Conservation (phyloP, 345 rosid genomes). For the Limnanthes douglasii region DNA sequence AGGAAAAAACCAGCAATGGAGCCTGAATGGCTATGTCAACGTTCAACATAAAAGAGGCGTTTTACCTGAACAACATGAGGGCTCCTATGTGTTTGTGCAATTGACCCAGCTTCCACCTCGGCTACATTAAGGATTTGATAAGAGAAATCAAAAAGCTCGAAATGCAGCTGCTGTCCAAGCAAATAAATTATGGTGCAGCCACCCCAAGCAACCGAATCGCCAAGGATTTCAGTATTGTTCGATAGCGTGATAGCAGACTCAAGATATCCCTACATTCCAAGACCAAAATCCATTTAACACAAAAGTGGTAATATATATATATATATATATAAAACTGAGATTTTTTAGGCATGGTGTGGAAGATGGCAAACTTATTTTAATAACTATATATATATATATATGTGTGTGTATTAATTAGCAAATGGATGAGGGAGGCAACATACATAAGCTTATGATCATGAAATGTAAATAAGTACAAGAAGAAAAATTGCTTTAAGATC, state of each 20-base stretch:
- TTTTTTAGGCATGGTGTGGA: too few relatives aligned
- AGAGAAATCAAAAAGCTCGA: slow-evolving; percentile 92
- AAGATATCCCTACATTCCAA: slow-evolving; percentile 54
- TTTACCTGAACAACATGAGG: slow-evolving; percentile 54
- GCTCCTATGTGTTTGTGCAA: slow-evolving; percentile 35
- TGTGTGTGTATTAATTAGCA: too few relatives aligned
- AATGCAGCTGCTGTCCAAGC: slow-evolving; percentile 97
- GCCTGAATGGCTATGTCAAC: not conserved
- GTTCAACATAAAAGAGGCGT: not conserved
- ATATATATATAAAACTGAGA: too few relatives aligned
- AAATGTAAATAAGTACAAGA: not conserved
- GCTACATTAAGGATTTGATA: slow-evolving; percentile 94
- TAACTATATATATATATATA: too few relatives aligned
- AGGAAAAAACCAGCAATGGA: not conserved
- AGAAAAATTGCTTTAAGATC: slow-evolving; percentile 4
- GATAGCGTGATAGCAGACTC: slow-evolving; percentile 36
- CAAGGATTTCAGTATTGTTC: slow-evolving; percentile 48
- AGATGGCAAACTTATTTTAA: too few relatives aligned
- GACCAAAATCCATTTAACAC: slow-evolving; percentile 4
- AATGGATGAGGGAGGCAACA: too few relatives aligned
- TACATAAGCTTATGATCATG: not conserved
- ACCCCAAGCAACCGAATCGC: slow-evolving; percentile 97
- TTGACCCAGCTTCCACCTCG: slow-evolving; percentile 70
- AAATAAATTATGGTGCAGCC: slow-evolving; percentile 91
- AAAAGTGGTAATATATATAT: too few relatives aligned